A percentile compares a stretch with the other conserved stretches of the same genome.
phyloP scores from a whole-genome alignment of 129 eudicot genomes.

The Cynara cardunculus region DNA sequence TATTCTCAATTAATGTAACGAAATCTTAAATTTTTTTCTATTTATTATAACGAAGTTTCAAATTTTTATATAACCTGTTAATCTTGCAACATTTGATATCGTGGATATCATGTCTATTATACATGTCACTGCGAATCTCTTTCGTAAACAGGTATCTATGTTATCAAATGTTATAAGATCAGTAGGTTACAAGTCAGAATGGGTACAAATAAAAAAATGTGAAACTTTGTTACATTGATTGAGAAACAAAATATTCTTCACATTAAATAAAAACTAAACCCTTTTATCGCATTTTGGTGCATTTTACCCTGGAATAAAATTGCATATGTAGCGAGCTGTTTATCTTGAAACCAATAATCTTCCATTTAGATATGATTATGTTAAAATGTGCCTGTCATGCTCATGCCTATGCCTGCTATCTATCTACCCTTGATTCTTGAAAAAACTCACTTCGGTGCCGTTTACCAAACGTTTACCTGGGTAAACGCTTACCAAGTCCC shows the following conservation, averaged over 20 bases:
- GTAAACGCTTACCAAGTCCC: too few species aligned
- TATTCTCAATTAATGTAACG: too few species aligned
- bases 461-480: too few species aligned
- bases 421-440: background rate
- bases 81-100: background rate
- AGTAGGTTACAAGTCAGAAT: background rate
- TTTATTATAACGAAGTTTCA: background rate
- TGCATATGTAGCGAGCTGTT: background rate
- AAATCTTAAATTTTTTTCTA: too few species aligned
- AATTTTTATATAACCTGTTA: background rate
- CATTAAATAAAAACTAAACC: too few species aligned
- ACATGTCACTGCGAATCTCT: background rate
- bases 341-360: background rate
- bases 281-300: background rate
- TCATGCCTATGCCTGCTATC: background rate
- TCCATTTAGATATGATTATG: background rate
- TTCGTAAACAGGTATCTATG: background rate
- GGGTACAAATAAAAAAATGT: too few species aligned
- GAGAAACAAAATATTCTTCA: background rate
- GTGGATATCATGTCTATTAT: background rate
- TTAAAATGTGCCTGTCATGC: background rate
- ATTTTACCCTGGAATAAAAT: background rate
- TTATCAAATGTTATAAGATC: background rate
- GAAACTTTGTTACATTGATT: background rate
- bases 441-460: too few species aligned